Evolutionary conservation across 1,284 basidiomycete genomes (phyloP).

Genomic region (Ustilago loliicola): DNA sequence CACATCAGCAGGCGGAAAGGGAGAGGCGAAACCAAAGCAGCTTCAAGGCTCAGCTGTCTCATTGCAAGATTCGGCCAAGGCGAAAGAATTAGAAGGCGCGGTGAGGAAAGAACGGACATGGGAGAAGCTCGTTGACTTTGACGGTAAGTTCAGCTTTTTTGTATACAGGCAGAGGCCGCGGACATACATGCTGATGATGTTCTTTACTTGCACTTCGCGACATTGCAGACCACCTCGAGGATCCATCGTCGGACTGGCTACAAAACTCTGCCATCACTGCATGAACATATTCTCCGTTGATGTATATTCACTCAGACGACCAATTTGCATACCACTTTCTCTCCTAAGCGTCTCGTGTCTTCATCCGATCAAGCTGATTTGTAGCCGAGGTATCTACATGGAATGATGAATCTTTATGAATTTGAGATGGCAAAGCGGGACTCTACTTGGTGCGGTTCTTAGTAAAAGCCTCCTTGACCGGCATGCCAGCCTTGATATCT

Average conservation of each 20-base stretch:
- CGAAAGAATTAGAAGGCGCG: conserved; percentile 22
- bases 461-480: conserved; percentile 83
- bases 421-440: not conserved
- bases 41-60: conserved; percentile 16
- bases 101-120: conserved; percentile 25
- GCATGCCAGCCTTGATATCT: conserved; percentile 82
- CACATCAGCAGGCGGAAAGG: conserved; percentile 2
- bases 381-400: not conserved
- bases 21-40: conserved; percentile 27
- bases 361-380: not conserved
- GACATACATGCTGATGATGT: not conserved
- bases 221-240: conserved; percentile 45
- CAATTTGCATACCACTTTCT: not conserved
- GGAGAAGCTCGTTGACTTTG: conserved; percentile 45
- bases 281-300: not conserved
- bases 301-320: not conserved
- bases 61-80: conserved; percentile 18
- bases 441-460: conserved; percentile 78
- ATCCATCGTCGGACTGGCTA: conserved; percentile 46
- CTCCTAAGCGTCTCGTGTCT: not conserved
- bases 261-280: conserved; percentile 39
- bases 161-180: too few relatives aligned
- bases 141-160: conserved; percentile 34
- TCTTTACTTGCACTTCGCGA: not conserved
- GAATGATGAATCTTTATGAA: not conserved